Percentiles rank a stretch among this genome's conserved stretches.
Evolutionary conservation across 768 basidiomycete genomes (phyloP).

Genomic region (Pulveroboletus sp.): DNA sequence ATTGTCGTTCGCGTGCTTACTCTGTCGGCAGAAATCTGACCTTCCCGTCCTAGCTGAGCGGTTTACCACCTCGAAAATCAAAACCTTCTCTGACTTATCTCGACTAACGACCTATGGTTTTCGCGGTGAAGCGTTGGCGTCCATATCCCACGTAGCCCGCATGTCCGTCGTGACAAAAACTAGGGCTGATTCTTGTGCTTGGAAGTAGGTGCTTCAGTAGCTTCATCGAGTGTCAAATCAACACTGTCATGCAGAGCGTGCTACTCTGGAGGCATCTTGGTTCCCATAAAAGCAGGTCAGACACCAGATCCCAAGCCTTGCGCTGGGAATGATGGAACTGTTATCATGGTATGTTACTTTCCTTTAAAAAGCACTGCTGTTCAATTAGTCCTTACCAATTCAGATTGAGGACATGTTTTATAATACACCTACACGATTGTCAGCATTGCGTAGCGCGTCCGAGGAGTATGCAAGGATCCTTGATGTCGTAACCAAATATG

Average conservation of each 20-base stretch:
- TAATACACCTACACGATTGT: slow-evolving; percentile 83
- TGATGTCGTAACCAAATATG: slow-evolving; percentile 89
- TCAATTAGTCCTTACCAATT: background rate
- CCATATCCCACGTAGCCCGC: slow-evolving; percentile 90
- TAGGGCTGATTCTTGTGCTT: slow-evolving; percentile 74
- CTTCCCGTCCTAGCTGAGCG: slow-evolving; percentile 88
- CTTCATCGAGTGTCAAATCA: background rate
- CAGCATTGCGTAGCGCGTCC: slow-evolving; percentile 75
- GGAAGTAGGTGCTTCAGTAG: slow-evolving; percentile 64
- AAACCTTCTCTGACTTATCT: slow-evolving; percentile 79
- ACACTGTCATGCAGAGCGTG: slow-evolving; percentile 50
- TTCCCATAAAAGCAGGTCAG: slow-evolving; percentile 65
- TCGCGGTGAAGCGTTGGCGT: slow-evolving; percentile 93
- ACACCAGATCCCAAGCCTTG: slow-evolving; percentile 78
- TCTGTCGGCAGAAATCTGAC: slow-evolving; percentile 63
- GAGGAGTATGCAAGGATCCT: slow-evolving; percentile 92
- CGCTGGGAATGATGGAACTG: slow-evolving; percentile 94
- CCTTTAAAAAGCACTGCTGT: background rate
- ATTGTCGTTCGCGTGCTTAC: background rate
- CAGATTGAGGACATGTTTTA: slow-evolving; percentile 96
- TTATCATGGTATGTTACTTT: slow-evolving; percentile 57
- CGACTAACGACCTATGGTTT: slow-evolving; percentile 92
- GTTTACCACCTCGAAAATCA: slow-evolving; percentile 93
- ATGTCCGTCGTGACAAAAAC: slow-evolving; percentile 90
- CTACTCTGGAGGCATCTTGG: slow-evolving; percentile 74